These are phyloP conservation scores for Xylariaceae sp. DNA, from an alignment of 2,329 filamentous ascomycete genomes.

Conservation along the genomic window DNA sequence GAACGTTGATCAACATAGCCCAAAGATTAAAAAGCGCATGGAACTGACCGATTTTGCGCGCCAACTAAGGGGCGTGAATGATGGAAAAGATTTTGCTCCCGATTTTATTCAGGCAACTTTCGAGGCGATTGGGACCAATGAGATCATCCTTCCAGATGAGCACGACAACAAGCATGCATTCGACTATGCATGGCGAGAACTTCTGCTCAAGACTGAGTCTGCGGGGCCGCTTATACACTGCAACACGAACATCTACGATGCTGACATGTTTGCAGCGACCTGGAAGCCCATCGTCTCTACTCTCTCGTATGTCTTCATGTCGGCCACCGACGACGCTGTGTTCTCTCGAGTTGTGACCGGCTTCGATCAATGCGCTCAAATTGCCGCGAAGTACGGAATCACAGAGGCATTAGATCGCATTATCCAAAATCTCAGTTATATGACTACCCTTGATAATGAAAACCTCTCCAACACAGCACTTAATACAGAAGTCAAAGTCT, in stretches of 20 bases:
- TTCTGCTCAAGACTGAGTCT: slow-evolving; percentile 82
- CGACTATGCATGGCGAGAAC: slow-evolving; percentile 96
- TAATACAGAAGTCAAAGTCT: slow-evolving; percentile 94
- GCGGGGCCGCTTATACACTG: slow-evolving; percentile 77
- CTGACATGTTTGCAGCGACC: slow-evolving; percentile 95
- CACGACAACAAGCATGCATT: slow-evolving; percentile 97
- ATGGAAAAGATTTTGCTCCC: slow-evolving; percentile 79
- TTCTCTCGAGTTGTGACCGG: slow-evolving; percentile 92
- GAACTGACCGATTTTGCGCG: slow-evolving; percentile 79
- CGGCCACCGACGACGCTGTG: slow-evolving; percentile 93
- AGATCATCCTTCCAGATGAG: slow-evolving; percentile 96
- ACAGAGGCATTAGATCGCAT: slow-evolving; percentile 92
- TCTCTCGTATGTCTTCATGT: slow-evolving; percentile 98
- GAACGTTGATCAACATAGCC: slow-evolving; percentile 96
- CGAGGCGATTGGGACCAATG: slow-evolving; percentile 87
- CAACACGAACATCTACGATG: slow-evolving; percentile 93
- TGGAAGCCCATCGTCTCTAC: slow-evolving; percentile 97
- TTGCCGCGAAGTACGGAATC: slow-evolving; percentile 83
- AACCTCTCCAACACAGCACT: slow-evolving; percentile 80
- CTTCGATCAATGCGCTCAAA: slow-evolving; percentile 94
- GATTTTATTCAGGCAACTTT: slow-evolving; percentile 88
- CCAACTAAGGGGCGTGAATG: slow-evolving; percentile 91
- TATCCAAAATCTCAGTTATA: slow-evolving; percentile 85
- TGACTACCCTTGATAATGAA: slow-evolving; percentile 84
- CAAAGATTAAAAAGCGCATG: slow-evolving; percentile 91